Evolutionary conservation across 805 yeast genomes (phyloP).

Genomic region (Yarrowia sp.): DNA sequence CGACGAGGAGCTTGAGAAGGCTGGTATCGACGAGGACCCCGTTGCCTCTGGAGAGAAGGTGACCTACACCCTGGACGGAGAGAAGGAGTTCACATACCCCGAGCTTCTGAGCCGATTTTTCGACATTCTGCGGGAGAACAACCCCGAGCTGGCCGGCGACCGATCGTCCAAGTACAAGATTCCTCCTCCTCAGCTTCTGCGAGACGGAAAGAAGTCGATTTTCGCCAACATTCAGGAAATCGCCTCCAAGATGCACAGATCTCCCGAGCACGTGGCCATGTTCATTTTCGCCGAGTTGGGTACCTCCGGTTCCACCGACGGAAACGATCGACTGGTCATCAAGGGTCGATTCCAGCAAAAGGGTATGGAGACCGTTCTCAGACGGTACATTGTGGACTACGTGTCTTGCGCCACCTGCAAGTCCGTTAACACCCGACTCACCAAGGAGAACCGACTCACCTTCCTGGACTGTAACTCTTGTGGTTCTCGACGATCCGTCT

Average conservation of each 20-base stretch:
- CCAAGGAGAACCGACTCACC: constrained; percentile 96
- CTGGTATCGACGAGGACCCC: constrained; percentile 66
- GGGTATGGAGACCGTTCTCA: constrained; percentile 92
- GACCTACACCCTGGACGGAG: constrained; percentile 36
- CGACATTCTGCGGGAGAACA: constrained; percentile 78
- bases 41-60: constrained; percentile 27
- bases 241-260: constrained; percentile 89
- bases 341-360: constrained; percentile 98
- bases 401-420: constrained; percentile 99
- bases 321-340: constrained; percentile 92
- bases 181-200: constrained; percentile 94
- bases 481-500: constrained; percentile 95
- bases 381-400: constrained; percentile 94
- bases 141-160: constrained; percentile 98
- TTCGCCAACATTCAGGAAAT: constrained; percentile 96
- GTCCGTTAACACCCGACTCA: constrained; percentile 92
- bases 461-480: constrained; percentile 97
- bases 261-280: constrained; percentile 95
- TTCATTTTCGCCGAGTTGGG: constrained; percentile 97
- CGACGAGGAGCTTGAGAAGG: constrained; percentile 83
- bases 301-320: constrained; percentile 98
- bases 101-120: constrained; percentile 81
- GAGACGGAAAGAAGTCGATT: constrained; percentile 98
- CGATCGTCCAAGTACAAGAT: constrained; percentile 90
- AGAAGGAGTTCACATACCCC: constrained; percentile 68